phyloP scores from a whole-genome alignment of 495 filamentous ascomycete genomes.

The Corynascus novoguineensis region DNA sequence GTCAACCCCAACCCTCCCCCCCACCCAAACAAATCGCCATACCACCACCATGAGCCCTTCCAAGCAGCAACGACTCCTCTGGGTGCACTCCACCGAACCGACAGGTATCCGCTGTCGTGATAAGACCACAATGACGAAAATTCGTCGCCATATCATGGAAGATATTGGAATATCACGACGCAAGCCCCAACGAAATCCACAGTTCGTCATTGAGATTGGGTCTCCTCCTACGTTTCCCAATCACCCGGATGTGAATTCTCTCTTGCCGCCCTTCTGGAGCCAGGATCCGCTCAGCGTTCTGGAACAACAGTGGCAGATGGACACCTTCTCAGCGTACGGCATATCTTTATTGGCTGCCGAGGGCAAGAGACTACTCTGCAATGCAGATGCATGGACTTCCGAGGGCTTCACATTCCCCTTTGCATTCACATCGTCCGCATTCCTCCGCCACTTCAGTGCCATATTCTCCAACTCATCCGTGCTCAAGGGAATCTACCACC shows the following conservation, averaged over 20 bases:
- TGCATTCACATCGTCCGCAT: not conserved
- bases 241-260: too few relatives aligned
- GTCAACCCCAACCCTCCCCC: not conserved
- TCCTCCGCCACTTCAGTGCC: not conserved
- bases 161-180: not conserved
- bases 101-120: not conserved
- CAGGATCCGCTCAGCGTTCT: not conserved
- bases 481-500: not conserved
- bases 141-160: not conserved
- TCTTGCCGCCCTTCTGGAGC: not conserved
- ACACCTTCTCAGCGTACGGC: not conserved
- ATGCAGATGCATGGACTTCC: not conserved
- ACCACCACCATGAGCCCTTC: not conserved
- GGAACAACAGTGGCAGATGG: not conserved
- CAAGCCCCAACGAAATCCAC: not conserved
- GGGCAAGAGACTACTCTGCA: not conserved
- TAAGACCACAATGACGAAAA: not conserved
- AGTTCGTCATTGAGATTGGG: not conserved
- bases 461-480: not conserved
- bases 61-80: not conserved
- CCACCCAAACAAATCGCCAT: too few relatives aligned
- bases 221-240: too few relatives aligned
- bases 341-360: not conserved
- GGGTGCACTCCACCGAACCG: not conserved
- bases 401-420: not conserved